phyloP scores from a whole-genome alignment of 2,329 filamentous ascomycete genomes.

The Knufia fluminis region DNA sequence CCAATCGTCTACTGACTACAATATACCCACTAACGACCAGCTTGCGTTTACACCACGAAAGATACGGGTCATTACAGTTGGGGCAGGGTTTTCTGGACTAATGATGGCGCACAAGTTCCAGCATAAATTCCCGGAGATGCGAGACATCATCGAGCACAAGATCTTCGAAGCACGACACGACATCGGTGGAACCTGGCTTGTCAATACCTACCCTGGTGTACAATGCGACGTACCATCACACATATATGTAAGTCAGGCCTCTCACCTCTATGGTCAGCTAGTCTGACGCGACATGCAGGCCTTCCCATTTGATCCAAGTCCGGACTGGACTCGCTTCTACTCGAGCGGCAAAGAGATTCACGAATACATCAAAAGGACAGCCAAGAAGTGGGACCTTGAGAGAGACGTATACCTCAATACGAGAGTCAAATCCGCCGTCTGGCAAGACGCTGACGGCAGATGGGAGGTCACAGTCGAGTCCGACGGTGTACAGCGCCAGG shows the following conservation, averaged over 20 bases:
- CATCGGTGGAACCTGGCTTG: slow-evolving; percentile 27
- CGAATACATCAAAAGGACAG: slow-evolving; percentile 32
- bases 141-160: slow-evolving; percentile 18
- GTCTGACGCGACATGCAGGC: slow-evolving; percentile 34
- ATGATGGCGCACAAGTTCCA: slow-evolving; percentile 27
- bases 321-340: slow-evolving; percentile 35
- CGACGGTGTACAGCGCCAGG: slow-evolving; percentile 20
- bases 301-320: slow-evolving; percentile 33
- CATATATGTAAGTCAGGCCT: slow-evolving; percentile 10
- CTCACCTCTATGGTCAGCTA: slow-evolving; percentile 33
- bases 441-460: slow-evolving; percentile 30
- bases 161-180: slow-evolving; percentile 26
- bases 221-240: slow-evolving; percentile 12
- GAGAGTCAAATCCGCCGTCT: too few relatives aligned
- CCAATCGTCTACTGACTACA: too few relatives aligned
- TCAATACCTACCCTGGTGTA: slow-evolving; percentile 23
- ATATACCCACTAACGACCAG: too few relatives aligned
- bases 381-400: slow-evolving; percentile 33
- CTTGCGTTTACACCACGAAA: too few relatives aligned
- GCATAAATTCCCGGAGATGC: neutral
- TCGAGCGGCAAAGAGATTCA: slow-evolving; percentile 34
- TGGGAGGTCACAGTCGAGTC: slow-evolving; percentile 30
- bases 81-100: slow-evolving; percentile 34
- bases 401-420: slow-evolving; percentile 31
- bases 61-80: slow-evolving; percentile 28